Evolutionary conservation across 1,139 yeast genomes (phyloP), one percentile per base, ranked within the genome.

Genomic region (Komagataea norvegica): DNA sequence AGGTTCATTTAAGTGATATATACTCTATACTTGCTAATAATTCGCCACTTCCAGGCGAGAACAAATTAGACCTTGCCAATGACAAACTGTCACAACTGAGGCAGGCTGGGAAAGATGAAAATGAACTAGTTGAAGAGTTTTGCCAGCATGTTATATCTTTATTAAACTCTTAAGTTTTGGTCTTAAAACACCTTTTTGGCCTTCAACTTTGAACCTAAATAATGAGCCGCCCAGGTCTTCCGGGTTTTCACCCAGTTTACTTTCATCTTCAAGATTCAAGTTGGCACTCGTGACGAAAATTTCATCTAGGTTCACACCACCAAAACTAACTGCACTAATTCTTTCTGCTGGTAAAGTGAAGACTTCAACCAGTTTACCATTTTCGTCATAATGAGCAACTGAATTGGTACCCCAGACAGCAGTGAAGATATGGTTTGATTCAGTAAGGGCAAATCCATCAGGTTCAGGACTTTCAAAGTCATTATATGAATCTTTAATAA

Each of bases 401-500:
- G 72, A 59, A 26, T 67, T 59, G 2, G 81, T 70, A 25, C 78
- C 70, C 74, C 82, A 88, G 8, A 85, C 73, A 0, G 94, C 84
- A 2, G 79, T 64, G 63, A 75, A 85, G 26, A 89, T 57, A 40
- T 76, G 69, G n/a, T 80, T 84, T 33, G 74, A 69, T 8, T 61
- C 60, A 35, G 85, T 77, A 46, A 83, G 63, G 16, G 79, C 68
- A 49, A 84, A 68, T 25, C 97, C 97, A 59, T 89, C 97, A 0
- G 96, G 95, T 52, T 77, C 91, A 3, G 81, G 68, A 42, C 62
- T 45, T 35, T 54, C 53, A 41, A 56, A 45, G 1, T 54, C 60
- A 8, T 61, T 57, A 37, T 61, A 61, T 3, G 62, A 45, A 13
- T 64, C 61, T 29, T 59, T 60, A 24, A 72, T 52, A 29, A 71